A percentile compares a stretch with the other conserved stretches of the same genome.
These are phyloP conservation scores for Circinella minor DNA, from an alignment of 371 early-diverging fungal species.

Conservation along the genomic window DNA sequence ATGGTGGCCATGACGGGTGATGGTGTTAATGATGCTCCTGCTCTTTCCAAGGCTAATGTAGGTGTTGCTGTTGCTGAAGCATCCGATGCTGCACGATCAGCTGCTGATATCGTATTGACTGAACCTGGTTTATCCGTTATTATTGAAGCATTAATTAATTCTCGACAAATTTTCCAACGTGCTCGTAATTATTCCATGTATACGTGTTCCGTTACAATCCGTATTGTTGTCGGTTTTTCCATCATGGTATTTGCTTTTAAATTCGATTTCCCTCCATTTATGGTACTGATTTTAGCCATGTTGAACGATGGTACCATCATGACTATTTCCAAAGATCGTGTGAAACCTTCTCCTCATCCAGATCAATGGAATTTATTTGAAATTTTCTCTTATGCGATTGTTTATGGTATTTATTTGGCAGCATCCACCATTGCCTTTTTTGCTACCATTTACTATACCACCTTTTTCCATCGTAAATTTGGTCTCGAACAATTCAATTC, in stretches of 20 bases:
- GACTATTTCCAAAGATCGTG: conserved; percentile 65
- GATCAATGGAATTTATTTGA: conserved; percentile 63
- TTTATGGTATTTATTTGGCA: conserved; percentile 60
- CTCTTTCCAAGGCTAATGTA: conserved; percentile 85
- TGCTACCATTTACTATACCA: conserved; percentile 43
- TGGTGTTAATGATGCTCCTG: conserved; percentile 97
- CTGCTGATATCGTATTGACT: conserved; percentile 79
- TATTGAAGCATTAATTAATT: conserved; percentile 66
- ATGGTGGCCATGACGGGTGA: conserved; percentile 95
- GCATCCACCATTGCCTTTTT: conserved; percentile 62
- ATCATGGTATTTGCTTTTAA: conserved; percentile 59
- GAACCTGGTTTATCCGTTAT: conserved; percentile 79
- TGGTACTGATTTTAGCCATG: conserved; percentile 64
- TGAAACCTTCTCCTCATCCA: conserved; percentile 59
- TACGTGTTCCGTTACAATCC: conserved; percentile 66
- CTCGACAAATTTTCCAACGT: conserved; percentile 76
- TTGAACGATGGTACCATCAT: conserved; percentile 68
- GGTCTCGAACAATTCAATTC: conserved; percentile 31
- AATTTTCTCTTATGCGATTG: conserved; percentile 60
- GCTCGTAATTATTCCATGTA: conserved; percentile 67
- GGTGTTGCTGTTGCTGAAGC: conserved; percentile 86
- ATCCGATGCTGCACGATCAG: conserved; percentile 78
- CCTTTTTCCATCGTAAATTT: conserved; percentile 51
- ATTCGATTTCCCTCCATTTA: conserved; percentile 67
- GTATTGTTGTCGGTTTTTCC: conserved; percentile 66